phyloP scores from a whole-genome alignment of 2,329 filamentous ascomycete species.

The Venturiaceae sp. region DNA sequence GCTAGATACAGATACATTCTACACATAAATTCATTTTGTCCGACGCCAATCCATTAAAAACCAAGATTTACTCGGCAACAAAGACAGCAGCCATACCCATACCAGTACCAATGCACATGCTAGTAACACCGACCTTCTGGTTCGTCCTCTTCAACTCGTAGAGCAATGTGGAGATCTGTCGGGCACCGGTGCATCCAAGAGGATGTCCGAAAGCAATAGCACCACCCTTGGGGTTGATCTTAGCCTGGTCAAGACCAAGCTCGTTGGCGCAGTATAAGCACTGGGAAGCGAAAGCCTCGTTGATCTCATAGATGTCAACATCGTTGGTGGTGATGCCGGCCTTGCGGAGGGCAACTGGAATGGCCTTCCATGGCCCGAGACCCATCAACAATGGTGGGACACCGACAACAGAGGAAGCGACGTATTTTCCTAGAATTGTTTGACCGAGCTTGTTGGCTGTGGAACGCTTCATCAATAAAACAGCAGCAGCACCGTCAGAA shows the following conservation, averaged over 20 bases:
- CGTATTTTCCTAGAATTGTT: conserved; percentile 85
- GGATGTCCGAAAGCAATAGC: conserved; percentile 96
- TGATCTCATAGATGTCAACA: conserved; percentile 97
- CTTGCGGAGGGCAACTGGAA: conserved; percentile 82
- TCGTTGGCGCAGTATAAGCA: conserved; percentile 90
- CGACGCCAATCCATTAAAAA: neutral
- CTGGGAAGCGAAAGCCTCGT: conserved; percentile 95
- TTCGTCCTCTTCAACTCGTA: conserved; percentile 80
- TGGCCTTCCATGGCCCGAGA: conserved; percentile 88
- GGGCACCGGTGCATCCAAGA: conserved; percentile 83
- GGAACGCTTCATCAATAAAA: conserved; percentile 89
- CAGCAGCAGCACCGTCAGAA: conserved; percentile 85
- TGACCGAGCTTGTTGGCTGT: conserved; percentile 84
- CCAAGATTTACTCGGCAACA: conserved; percentile 67
- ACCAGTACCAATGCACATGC: conserved; percentile 93
- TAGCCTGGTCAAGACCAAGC: conserved; percentile 69
- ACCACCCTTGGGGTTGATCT: conserved; percentile 96
- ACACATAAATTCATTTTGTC: neutral
- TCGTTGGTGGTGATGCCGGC: conserved; percentile 75
- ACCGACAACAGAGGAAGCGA: conserved; percentile 74
- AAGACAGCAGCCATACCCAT: conserved; percentile 98
- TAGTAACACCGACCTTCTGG: conserved; percentile 81
- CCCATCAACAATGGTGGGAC: conserved; percentile 94
- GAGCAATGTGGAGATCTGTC: conserved; percentile 85
- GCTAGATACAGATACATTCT: neutral